phyloP scores from a whole-genome alignment of 2,329 filamentous ascomycete genomes.

The Penicillium freii region DNA sequence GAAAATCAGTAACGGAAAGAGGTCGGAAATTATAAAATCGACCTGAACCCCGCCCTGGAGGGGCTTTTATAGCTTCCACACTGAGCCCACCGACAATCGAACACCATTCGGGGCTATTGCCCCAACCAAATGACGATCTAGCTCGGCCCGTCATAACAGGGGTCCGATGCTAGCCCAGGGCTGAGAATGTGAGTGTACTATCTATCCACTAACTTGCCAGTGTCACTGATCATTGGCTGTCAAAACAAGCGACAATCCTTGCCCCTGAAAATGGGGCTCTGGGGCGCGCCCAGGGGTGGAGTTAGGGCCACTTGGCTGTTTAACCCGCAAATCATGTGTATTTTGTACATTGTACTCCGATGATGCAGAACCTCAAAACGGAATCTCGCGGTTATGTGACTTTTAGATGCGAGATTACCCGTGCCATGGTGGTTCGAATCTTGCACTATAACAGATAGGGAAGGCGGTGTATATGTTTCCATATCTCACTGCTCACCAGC shows the following conservation, averaged over 20 bases:
- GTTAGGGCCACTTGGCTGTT: not conserved
- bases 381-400: too few relatives aligned
- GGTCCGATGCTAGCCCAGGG: too few relatives aligned
- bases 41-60: too few relatives aligned
- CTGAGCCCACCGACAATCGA: too few relatives aligned
- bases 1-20: not conserved
- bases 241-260: not conserved
- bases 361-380: not conserved
- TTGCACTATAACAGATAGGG: not conserved
- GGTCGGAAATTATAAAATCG: too few relatives aligned
- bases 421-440: not conserved
- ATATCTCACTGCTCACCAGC: not conserved
- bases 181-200: too few relatives aligned
- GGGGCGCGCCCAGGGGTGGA: not conserved
- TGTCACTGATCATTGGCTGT: not conserved
- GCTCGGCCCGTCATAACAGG: too few relatives aligned
- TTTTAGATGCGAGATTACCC: not conserved
- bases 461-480: not conserved
- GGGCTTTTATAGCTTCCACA: too few relatives aligned
- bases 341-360: not conserved
- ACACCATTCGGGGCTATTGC: too few relatives aligned
- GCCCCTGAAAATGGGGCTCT: not conserved
- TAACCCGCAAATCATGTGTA: not conserved
- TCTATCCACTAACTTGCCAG: not conserved
- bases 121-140: too few relatives aligned